phyloP scores from a whole-genome alignment of 805 yeast genomes.

The Metschnikowia proteae region DNA sequence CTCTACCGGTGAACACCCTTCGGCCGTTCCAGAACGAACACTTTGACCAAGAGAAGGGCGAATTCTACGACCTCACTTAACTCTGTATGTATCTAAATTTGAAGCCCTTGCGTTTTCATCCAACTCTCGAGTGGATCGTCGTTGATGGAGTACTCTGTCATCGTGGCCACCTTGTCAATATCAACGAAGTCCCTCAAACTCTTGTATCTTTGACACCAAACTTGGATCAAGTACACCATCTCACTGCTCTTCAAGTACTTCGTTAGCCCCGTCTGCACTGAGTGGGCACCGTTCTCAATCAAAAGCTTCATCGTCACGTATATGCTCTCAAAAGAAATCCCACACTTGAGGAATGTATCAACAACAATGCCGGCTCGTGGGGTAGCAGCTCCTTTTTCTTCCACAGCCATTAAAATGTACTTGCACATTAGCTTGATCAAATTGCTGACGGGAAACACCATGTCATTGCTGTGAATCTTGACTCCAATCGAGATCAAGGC shows the following conservation, averaged over 20 bases:
- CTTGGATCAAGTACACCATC: conserved; percentile 59
- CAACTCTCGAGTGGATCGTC: conserved; percentile 51
- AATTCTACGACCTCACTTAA: conserved; percentile 40
- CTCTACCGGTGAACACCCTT: conserved; percentile 21
- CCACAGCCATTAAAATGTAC: conserved; percentile 40
- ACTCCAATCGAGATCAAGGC: conserved; percentile 53
- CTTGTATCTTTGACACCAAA: conserved; percentile 65
- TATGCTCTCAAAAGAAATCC: conserved; percentile 59
- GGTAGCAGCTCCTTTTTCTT: conserved; percentile 24
- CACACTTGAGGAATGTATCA: conserved; percentile 60
- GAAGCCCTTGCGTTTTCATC: conserved; percentile 13
- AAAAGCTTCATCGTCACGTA: conserved; percentile 62
- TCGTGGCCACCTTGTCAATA: conserved; percentile 40
- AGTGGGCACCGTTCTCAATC: conserved; percentile 56
- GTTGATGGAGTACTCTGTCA: conserved; percentile 47
- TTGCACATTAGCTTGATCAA: conserved; percentile 63
- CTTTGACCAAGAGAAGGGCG: conserved; percentile 38
- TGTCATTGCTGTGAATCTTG: conserved; percentile 62
- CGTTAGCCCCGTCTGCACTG: conserved; percentile 46
- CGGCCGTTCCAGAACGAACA: conserved; percentile 34
- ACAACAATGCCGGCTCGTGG: conserved; percentile 54
- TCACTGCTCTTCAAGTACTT: conserved; percentile 42
- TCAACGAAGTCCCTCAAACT: conserved; percentile 56
- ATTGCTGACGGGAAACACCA: conserved; percentile 74
- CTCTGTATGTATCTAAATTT: not conserved